Conservation (phyloP, 2,329 filamentous ascomycete species). For the Paramyrothecium roridum region DNA sequence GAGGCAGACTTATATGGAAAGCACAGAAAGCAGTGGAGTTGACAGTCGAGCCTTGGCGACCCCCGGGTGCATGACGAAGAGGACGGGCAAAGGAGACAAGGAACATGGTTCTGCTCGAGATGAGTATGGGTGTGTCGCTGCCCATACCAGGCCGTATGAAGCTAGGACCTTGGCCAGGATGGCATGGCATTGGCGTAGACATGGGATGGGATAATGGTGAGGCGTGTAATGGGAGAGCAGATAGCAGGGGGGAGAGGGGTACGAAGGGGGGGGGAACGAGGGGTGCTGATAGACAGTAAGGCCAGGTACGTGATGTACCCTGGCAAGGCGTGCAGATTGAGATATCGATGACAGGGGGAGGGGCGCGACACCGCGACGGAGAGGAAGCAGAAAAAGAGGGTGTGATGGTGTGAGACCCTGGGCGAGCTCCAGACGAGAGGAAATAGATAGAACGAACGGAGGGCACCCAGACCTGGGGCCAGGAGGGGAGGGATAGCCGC, state of each 20-base stretch:
- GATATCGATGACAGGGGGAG: not conserved
- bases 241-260: not conserved
- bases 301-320: not conserved
- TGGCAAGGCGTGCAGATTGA: not conserved
- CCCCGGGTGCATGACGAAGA: conserved; percentile 18
- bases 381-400: not conserved
- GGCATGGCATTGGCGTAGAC: not conserved
- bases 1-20: conserved; percentile 27
- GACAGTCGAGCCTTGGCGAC: conserved; percentile 12
- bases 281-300: not conserved
- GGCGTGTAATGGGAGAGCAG: not conserved
- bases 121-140: conserved; percentile 18
- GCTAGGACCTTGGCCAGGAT: not conserved
- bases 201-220: not conserved
- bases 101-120: conserved; percentile 18
- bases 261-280: not conserved
- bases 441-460: conserved; percentile 7
- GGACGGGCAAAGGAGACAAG: conserved; percentile 19
- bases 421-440: conserved; percentile 5
- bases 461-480: not conserved
- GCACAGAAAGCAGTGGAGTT: conserved; percentile 17
- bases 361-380: not conserved
- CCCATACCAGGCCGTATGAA: conserved; percentile 3
- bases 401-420: not conserved
- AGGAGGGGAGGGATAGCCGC: conserved; percentile 5